Base-by-base conservation (phyloP, 2,329 filamentous ascomycete genomes). In the Plectosphaerella cucumerina region DNA sequence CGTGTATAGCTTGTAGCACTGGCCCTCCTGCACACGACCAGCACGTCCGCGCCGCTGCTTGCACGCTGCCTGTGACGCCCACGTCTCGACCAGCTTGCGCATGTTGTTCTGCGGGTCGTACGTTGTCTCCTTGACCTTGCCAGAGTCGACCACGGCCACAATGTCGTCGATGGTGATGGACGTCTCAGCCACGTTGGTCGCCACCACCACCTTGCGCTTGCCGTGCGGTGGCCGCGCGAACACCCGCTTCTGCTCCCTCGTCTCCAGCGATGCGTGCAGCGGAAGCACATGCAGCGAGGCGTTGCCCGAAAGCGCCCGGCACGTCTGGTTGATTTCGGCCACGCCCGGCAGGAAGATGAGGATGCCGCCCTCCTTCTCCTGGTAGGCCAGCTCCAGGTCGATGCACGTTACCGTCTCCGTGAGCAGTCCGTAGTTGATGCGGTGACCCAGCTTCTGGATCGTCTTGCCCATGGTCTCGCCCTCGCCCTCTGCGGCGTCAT, bases 121-220 rank as follows among this genome's bases (percentile, higher is more conserved):
- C 64, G 89, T 93, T 0, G 92, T 99, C 69, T 99, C 93, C 65
- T 99, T 99, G 53, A 99, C 94, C 49, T 90, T 86, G 23, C 94
- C 94, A 11, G 88, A 94, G 66, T 99, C 94, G 56, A 99, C 93
- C 44, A 99, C 94, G 2, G 90, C 93, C 3, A 97, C 89, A 49
- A 99, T 89, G 64, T 99, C 94, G 64, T 97, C 92, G 53, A 99
- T 99, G 0, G 94, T 99, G 65, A 99, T 97, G 2, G 94, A 97
- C 0, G 94, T 99, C 67, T 99, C 94, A 2, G 94, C 94, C 3
- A 99, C 93, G 62, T 99, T 99, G 43, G 94, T 99, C 1, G 94
- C 90, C 6, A 93, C 89, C 33, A 99, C 89, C 12, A 99, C 83
- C 70, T 99, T 99, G 34, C 94, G 81, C 69, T 90, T 92, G 1